Evolutionary conservation across 176 grass and related monocot genomes (phyloP).

Genomic region (Zoysia japonica): DNA sequence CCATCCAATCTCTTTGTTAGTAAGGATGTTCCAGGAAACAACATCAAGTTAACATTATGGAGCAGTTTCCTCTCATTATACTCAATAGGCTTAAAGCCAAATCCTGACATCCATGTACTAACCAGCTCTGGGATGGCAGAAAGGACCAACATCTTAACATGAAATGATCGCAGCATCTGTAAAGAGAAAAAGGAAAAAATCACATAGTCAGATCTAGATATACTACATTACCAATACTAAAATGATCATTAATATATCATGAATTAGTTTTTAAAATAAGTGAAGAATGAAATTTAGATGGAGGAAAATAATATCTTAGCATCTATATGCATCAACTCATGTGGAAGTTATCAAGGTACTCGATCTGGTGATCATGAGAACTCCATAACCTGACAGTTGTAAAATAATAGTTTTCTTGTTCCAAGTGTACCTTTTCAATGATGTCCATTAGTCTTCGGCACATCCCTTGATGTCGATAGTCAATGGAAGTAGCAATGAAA

Average conservation of each 20-base stretch:
- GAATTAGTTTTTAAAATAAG: not conserved
- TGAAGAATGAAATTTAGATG: slow-evolving; percentile 24
- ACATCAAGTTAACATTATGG: slow-evolving; percentile 78
- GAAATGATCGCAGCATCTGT: slow-evolving; percentile 86
- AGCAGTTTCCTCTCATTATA: slow-evolving; percentile 73
- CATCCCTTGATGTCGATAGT: slow-evolving; percentile 89
- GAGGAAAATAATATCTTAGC: slow-evolving; percentile 25
- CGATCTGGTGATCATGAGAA: not conserved
- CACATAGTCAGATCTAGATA: slow-evolving; percentile 33
- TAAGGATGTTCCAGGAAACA: slow-evolving; percentile 83
- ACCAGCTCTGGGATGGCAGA: slow-evolving; percentile 90
- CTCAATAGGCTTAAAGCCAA: slow-evolving; percentile 86
- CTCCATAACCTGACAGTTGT: slow-evolving; percentile 27
- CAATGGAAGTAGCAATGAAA: slow-evolving; percentile 74
- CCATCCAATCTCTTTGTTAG: slow-evolving; percentile 80
- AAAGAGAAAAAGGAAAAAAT: slow-evolving; percentile 27
- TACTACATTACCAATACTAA: not conserved
- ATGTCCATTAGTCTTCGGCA: slow-evolving; percentile 69
- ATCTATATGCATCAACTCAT: slow-evolving; percentile 10
- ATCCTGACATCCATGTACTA: slow-evolving; percentile 90
- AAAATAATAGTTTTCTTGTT: slow-evolving; percentile 21
- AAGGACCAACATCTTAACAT: slow-evolving; percentile 82
- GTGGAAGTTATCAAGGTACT: slow-evolving; percentile 3
- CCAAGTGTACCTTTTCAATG: slow-evolving; percentile 68
- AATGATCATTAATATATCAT: not conserved